Conservation (phyloP, 2,329 filamentous ascomycete species). For the Alternaria gansuensis region DNA sequence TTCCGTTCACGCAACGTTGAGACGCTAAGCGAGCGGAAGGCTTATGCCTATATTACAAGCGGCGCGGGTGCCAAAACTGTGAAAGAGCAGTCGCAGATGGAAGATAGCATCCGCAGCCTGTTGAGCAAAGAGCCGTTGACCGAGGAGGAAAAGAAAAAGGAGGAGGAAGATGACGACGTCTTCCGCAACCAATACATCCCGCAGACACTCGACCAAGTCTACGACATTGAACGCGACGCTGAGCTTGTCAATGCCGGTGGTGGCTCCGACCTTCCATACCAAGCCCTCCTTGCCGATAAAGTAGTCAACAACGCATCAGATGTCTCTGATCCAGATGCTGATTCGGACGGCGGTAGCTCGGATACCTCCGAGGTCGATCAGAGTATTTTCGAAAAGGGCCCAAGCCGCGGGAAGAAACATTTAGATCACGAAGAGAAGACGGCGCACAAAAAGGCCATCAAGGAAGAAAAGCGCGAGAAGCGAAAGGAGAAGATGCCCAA, state of each 20-base stretch:
- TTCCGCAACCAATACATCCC: constrained; percentile 97
- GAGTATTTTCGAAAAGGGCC: constrained; percentile 48
- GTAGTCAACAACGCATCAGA: constrained; percentile 57
- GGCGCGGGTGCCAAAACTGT: constrained; percentile 60
- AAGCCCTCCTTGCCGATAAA: constrained; percentile 79
- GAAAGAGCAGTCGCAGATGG: constrained; percentile 70
- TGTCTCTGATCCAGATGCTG: constrained; percentile 49
- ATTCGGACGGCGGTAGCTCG: constrained; percentile 28
- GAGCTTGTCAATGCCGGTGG: constrained; percentile 77
- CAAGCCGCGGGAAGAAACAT: constrained; percentile 63
- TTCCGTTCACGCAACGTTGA: constrained; percentile 88
- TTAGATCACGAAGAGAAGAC: constrained; percentile 92
- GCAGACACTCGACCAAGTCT: constrained; percentile 93
- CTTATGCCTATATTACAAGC: constrained; percentile 83
- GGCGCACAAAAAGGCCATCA: constrained; percentile 87
- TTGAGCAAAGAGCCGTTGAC: constrained; percentile 64
- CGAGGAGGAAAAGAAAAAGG: constrained; percentile 62
- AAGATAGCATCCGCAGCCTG: constrained; percentile 70
- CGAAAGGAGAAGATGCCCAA: constrained; percentile 96
- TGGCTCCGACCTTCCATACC: constrained; percentile 82
- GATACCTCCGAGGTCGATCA: constrained; percentile 43
- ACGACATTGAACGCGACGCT: constrained; percentile 91
- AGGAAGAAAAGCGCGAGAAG: constrained; percentile 94
- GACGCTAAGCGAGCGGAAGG: constrained; percentile 76
- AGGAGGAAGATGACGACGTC: constrained; percentile 86